Evolutionary conservation across 305 asterid genomes (phyloP).

Genomic region (Andrographis paniculata): DNA sequence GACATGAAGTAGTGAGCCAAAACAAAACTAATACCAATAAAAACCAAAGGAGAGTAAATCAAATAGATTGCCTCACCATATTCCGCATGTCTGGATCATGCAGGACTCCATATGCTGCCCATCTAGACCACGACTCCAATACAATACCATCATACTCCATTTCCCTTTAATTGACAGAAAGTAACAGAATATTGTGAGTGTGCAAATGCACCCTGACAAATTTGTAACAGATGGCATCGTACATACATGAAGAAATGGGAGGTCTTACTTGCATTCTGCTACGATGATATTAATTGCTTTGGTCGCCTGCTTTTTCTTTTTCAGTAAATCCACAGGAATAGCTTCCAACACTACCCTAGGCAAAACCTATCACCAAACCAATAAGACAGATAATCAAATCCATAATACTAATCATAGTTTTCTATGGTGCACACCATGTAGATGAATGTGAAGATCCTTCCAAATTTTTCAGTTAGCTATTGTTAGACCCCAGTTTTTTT

Average conservation of each 20-base stretch:
- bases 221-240: slow-evolving; percentile 4
- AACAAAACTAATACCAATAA: not conserved
- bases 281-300: slow-evolving; percentile 51
- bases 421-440: not conserved
- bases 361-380: slow-evolving; percentile 37
- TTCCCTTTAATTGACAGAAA: slow-evolving; percentile 43
- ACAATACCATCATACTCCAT: slow-evolving; percentile 97
- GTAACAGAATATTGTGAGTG: slow-evolving; percentile 10
- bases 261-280: slow-evolving; percentile 66
- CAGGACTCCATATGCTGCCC: slow-evolving; percentile 91
- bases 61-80: slow-evolving; percentile 33
- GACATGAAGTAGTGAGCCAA: slow-evolving; percentile 3
- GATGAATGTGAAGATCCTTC: no score
- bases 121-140: slow-evolving; percentile 95
- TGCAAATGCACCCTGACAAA: slow-evolving; percentile 3
- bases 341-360: slow-evolving; percentile 87
- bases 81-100: slow-evolving; percentile 72
- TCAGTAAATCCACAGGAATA: slow-evolving; percentile 57
- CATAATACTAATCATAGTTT: slow-evolving; percentile 8
- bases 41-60: not conserved
- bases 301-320: slow-evolving; percentile 54
- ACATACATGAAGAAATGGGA: slow-evolving; percentile 9
- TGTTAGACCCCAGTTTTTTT: no score
- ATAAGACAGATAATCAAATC: slow-evolving; percentile 14
- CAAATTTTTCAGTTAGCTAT: no score